Base-by-base conservation (phyloP, 2,329 filamentous ascomycete species). In the Monosporascus ibericus region DNA sequence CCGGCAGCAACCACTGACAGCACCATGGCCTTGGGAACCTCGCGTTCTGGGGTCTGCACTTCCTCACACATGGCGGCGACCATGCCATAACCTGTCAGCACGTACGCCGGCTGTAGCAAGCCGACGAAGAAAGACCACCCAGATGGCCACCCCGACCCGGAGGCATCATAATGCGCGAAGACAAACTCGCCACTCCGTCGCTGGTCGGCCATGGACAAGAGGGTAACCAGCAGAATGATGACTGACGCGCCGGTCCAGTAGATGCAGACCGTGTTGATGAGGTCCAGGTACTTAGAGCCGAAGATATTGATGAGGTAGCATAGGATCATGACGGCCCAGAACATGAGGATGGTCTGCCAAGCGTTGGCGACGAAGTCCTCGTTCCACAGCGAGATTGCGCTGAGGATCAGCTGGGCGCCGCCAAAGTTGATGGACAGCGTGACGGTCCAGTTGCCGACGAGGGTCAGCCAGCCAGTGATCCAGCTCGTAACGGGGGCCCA, bases 101-200 rank as follows among this genome's bases (percentile, higher is more conserved):
- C 80, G 60, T 85, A 84, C 5, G 77, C 75, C 24, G 84, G 82
- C 70, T 88, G 85, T 25, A 88, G 72, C 22, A 89, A 69, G 2
- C 86, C 85, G 36, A 88, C 83, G 61, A 88, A 88, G 68, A 87
- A 88, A 0, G 85, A 82, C 85, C 85, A 89, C 36, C 84, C 86
- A 22, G 73, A 69, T 5, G 84, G 82, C 81, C 86, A 88, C 44
- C 85, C 86, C 59, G 80, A 84, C 5, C 68, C 66, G 18, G 78
- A 82, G 11, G 85, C 80, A 68, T 89, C 86, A 58, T 82, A 89
- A 67, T 88, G 82, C 0, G 72, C 70, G 63, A 89, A 88, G 7
- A 88, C 85, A 61, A 85, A 88, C 37, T 81, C 76, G 1, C 74
- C 85, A 54, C 74, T 78, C 34, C 83, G 72, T 55, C 75, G 77